Evolutionary conservation across 176 grass and related monocot genomes (phyloP).

Genomic region (Triticum turgidum): DNA sequence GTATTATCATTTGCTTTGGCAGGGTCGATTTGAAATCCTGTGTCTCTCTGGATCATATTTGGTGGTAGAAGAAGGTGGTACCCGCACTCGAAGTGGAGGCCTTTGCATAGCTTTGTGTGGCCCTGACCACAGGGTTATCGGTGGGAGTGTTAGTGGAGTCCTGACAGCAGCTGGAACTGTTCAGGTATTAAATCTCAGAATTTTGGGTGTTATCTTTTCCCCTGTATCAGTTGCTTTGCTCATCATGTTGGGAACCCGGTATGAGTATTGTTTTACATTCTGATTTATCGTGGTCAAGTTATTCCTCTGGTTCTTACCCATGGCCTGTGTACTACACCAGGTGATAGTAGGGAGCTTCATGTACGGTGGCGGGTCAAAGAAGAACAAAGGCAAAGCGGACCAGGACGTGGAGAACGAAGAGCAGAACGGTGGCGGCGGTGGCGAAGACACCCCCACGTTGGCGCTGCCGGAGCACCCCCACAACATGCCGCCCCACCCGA

Average conservation of each 20-base stretch:
- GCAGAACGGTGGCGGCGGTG: neutral
- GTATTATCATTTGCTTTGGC: slow-evolving; percentile 34
- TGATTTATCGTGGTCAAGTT: neutral
- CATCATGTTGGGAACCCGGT: neutral
- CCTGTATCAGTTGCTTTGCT: neutral
- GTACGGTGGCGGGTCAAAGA: slow-evolving; percentile 56
- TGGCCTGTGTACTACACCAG: neutral
- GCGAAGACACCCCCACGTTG: slow-evolving; percentile 22
- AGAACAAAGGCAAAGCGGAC: slow-evolving; percentile 51
- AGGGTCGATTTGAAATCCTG: slow-evolving; percentile 93
- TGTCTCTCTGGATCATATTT: slow-evolving; percentile 91
- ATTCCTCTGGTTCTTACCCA: neutral
- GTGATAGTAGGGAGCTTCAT: slow-evolving; percentile 84
- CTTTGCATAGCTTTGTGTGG: slow-evolving; percentile 80
- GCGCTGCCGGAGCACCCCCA: neutral
- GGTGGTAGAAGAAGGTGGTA: slow-evolving; percentile 60
- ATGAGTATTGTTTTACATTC: neutral
- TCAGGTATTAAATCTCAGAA: slow-evolving; percentile 50
- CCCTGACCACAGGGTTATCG: slow-evolving; percentile 80
- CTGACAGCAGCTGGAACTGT: slow-evolving; percentile 84
- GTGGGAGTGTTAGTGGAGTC: slow-evolving; percentile 70
- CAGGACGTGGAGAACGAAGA: slow-evolving; percentile 34
- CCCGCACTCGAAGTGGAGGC: slow-evolving; percentile 57
- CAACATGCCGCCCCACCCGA: slow-evolving; percentile 29
- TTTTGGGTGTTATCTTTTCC: neutral